Conservation (phyloP, 352 stramenopile species). For the Aphanomyces stellatus region DNA sequence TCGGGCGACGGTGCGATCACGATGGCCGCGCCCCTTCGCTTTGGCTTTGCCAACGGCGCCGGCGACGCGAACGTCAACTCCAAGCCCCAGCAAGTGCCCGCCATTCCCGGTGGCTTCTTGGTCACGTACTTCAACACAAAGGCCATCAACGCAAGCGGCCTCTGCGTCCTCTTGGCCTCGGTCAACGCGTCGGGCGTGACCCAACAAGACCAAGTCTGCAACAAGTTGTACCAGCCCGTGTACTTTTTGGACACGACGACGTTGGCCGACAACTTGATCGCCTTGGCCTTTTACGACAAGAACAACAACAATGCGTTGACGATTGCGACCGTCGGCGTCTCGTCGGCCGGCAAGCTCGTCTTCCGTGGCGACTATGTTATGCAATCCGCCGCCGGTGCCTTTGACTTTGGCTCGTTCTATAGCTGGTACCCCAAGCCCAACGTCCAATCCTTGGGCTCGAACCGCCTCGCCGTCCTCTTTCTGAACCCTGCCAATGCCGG, state of each 20-base stretch:
- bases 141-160: conserved; percentile 31
- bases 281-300: conserved; percentile 58
- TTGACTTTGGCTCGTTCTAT: conserved; percentile 55
- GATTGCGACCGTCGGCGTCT: conserved; percentile 58
- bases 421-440: conserved; percentile 64
- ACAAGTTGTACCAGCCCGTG: conserved; percentile 42
- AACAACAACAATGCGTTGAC: conserved; percentile 71
- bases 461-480: conserved; percentile 56
- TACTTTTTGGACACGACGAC: conserved; percentile 68
- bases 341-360: conserved; percentile 33
- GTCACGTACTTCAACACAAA: conserved; percentile 61
- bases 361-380: conserved; percentile 62
- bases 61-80: conserved; percentile 44
- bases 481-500: conserved; percentile 62
- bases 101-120: conserved; percentile 46
- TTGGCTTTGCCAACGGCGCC: conserved; percentile 32
- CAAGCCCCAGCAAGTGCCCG: conserved; percentile 51
- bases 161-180: conserved; percentile 47
- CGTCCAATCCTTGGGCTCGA: conserved; percentile 41
- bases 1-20: conserved; percentile 39
- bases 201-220: conserved; percentile 39
- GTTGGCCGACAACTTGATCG: conserved; percentile 50
- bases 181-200: conserved; percentile 19
- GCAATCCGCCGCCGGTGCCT: conserved; percentile 40
- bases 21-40: conserved; percentile 44